Evolutionary conservation across 176 grass and related monocot species (phyloP).

Genomic region (Ensete glaucum): DNA sequence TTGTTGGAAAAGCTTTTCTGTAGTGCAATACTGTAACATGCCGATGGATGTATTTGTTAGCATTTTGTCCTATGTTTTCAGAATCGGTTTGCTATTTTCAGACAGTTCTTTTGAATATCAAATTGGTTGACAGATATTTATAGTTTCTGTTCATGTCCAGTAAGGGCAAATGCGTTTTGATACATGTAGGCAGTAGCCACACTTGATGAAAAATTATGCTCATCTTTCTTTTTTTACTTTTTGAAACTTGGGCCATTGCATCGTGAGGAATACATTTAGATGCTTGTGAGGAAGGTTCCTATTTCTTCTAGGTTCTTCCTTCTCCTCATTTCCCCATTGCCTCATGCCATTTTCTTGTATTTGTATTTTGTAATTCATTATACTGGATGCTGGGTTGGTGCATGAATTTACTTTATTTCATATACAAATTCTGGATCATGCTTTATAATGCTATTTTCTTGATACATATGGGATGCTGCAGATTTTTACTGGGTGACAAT

Average conservation of each 20-base stretch:
- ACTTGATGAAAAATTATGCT: not conserved
- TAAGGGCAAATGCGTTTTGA: not conserved
- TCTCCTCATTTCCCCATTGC: not conserved
- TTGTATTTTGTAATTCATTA: not conserved
- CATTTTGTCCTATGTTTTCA: not conserved
- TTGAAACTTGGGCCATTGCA: not conserved
- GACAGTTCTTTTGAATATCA: not conserved
- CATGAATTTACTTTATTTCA: not conserved
- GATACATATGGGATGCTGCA: too few species aligned
- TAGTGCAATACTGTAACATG: not conserved
- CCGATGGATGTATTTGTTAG: not conserved
- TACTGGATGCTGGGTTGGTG: not conserved
- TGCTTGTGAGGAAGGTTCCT: not conserved
- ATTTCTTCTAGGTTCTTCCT: not conserved
- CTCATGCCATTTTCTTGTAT: not conserved
- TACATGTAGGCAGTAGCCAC: not conserved
- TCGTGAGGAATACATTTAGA: not conserved
- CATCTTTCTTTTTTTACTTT: not conserved
- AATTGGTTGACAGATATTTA: too few species aligned
- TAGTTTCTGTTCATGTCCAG: not conserved
- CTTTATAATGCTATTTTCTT: too few species aligned
- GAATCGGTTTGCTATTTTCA: not conserved
- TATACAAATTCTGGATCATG: not conserved
- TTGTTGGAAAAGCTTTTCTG: not conserved
- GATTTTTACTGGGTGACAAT: not conserved